Evolutionary conservation across 331 rosid species (phyloP), one percentile per base, ranked within the genome.

Genomic region (Pyrus hybrid): DNA sequence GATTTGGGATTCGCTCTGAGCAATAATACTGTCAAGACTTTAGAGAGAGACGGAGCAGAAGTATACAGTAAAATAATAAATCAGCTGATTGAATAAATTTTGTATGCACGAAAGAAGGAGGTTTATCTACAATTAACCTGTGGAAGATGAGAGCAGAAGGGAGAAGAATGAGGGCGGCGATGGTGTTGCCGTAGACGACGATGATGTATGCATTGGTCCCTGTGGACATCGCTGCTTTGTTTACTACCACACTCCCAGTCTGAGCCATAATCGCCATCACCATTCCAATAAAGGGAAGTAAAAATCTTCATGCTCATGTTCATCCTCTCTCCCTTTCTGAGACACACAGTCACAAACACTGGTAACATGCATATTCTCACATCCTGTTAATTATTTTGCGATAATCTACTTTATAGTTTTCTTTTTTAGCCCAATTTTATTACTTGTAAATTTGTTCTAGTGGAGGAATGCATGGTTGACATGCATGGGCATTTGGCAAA

Each of bases 211-310:
- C 76, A 71, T 79, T 82, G 5, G 77, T 20, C 17, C 78, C 88
- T 25, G 67, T 70, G 35, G 60, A 32, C 88, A 85, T 80, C 20
- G 88, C 88, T 35, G 66, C 21, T 80, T 87, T 84, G 62, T 71
- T 82, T 8, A 84, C 64, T 5, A 84, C 79, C 75, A 82, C 58
- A 60, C 73, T 78, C 3, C 88, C 79, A 71, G 77, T 80, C 78
- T 84, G 88, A 72, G 75, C 21, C 70, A 84, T 17, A 77, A 85
- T 30, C 41, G 68, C 75, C 22, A 70, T 0, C 35, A 80, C 47
- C 87, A 84, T 87, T 56, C 88, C 91, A 60, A 73, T 8, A 64
- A 80, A 82, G 8, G 84, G 66, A 41, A 75, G 4, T 7, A n/a
- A 68, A 11, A 26, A 74, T 73, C 10, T n/a, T 54, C 49, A 2